Evolutionary conservation across 1,139 yeast species (phyloP), one percentile per base, ranked within the genome.

Genomic region (Suhomyces wounanorum): DNA sequence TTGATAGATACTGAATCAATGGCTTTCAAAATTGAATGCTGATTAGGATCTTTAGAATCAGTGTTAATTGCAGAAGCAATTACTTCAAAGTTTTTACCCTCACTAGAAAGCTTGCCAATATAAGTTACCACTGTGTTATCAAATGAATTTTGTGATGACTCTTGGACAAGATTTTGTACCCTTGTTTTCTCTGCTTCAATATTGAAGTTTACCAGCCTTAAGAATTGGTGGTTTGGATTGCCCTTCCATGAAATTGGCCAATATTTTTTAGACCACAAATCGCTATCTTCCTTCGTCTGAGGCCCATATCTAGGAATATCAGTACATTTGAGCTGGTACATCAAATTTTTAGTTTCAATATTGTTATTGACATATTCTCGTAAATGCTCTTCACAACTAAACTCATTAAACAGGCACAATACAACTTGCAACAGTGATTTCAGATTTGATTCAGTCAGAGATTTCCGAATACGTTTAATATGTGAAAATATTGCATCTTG

Each of bases 191-290:
- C 84, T 30, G 64, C 64, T 0, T 60, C 67, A 44, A 83, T 72
- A 55, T 87, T 81, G 47, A 84, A 69, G 14, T 65, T 61, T 30
- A 80, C 69, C 45, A 82, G 77, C 44, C 81, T 81, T 23, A 90
- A 72, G 43, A 83, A 83, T 61, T 89, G 94, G 48, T 88, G 86
- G 55, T 86, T 78, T 0, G 96, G 96, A 61, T 92, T 89, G 0
- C 98, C 98, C 58, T 91, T 85, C 98, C 98, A 94, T 33, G 90
- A 77, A 52, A 89, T 70, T 0, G 98, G 98, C 99, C 99, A 94
- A 55, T 80, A 81, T 33, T 65, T 55, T 1, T 63, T 54, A 1
- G 92, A 79, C 97, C 97, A 91, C 42, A 73, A 71, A 0, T 67
- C 55, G 8, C 87, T 78, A 14, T 82, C 67, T 23, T 85, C 90